These are phyloP conservation scores for Pythium rhizo-oryzae DNA, from an alignment of 352 stramenopile genomes.

Conservation along the genomic window DNA sequence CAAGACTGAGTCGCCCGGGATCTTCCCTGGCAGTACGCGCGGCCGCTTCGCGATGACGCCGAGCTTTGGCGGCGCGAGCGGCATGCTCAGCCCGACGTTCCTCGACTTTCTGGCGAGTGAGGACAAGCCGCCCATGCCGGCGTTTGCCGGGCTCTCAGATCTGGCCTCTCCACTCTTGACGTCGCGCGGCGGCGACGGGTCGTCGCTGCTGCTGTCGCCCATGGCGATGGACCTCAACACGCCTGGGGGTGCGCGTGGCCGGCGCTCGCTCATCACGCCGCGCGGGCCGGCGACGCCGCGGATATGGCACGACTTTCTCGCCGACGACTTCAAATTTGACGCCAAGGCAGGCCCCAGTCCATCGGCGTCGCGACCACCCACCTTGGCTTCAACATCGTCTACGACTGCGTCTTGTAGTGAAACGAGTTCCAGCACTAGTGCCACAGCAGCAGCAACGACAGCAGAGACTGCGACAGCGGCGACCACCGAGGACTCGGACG, in stretches of 20 bases:
- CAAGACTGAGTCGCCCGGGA: constrained; percentile 30
- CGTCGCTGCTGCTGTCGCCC: constrained; percentile 24
- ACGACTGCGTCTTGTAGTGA: background rate
- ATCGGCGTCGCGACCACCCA: constrained; percentile 1
- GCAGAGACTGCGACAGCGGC: no score
- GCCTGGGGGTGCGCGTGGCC: constrained; percentile 22
- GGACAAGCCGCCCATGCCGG: constrained; percentile 49
- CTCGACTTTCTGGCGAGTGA: constrained; percentile 74
- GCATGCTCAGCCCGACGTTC: constrained; percentile 79
- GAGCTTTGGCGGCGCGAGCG: constrained; percentile 27
- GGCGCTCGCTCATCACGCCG: constrained; percentile 29
- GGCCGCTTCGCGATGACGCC: constrained; percentile 24
- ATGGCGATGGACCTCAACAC: constrained; percentile 32
- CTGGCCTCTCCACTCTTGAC: constrained; percentile 48
- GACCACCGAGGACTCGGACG: background rate
- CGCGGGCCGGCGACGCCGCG: constrained; percentile 38
- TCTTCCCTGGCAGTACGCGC: constrained; percentile 23
- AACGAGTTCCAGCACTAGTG: background rate
- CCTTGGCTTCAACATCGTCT: background rate
- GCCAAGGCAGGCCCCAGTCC: constrained; percentile 22
- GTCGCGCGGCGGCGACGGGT: constrained; percentile 21
- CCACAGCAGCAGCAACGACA: background rate
- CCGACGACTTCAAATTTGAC: constrained; percentile 72
- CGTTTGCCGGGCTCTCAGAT: constrained; percentile 35
- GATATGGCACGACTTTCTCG: constrained; percentile 78